Conservation (phyloP, 139 green algal species). For the Chlamydomonas schloesseri region DNA sequence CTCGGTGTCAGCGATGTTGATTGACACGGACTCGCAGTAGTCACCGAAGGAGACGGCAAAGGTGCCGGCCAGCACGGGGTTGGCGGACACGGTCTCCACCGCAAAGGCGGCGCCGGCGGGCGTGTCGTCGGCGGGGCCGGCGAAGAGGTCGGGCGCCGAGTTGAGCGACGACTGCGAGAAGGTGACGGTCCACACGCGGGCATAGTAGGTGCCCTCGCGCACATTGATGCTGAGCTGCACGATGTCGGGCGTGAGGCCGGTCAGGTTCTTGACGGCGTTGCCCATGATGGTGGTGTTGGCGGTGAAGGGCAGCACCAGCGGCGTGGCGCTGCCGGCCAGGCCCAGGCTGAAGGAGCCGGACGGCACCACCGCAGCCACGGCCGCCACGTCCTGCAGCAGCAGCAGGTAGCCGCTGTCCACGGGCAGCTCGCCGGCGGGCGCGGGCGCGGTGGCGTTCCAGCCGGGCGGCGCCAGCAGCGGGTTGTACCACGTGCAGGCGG, state of each 20-base stretch:
- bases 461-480: background rate
- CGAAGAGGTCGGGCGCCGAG: background rate
- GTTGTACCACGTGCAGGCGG: background rate
- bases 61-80: background rate
- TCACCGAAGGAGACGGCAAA: conserved; percentile 1
- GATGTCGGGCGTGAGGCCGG: background rate
- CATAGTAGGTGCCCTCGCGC: conserved; percentile 25
- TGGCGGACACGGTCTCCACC: background rate
- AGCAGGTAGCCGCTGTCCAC: background rate
- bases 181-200: conserved; percentile 11
- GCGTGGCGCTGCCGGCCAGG: background rate
- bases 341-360: background rate
- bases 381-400: background rate
- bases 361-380: background rate
- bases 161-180: background rate
- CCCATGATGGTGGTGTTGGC: background rate
- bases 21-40: conserved; percentile 17
- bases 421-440: too few species aligned
- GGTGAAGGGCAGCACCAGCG: background rate
- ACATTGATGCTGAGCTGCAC: background rate
- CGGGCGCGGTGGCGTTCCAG: background rate
- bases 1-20: background rate
- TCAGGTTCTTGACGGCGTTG: background rate
- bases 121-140: background rate
- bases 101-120: background rate